Evolutionary conservation across 371 early-diverging fungal genomes (phyloP), one percentile per base, ranked within the genome.

Genomic region (Actinomortierella wolfii): DNA sequence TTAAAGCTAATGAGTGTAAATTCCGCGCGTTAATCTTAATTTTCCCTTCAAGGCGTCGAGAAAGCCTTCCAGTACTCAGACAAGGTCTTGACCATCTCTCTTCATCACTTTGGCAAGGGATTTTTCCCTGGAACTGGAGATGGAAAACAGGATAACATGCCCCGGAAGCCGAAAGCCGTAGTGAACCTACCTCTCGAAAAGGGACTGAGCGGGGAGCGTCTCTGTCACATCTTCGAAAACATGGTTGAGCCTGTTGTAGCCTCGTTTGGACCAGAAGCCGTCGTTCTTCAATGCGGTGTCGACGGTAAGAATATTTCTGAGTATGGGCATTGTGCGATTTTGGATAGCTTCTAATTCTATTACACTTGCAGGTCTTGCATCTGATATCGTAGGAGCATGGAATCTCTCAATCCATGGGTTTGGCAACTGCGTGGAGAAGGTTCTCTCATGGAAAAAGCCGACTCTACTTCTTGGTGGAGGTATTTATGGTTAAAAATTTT

Each of bases 281-380:
- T 97, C 44, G 95, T 97, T 3, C 64, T 96, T 44, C 97, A 97
- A 77, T 95, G 96, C 68, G 96, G 96, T 2, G 89, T 92, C 24
- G 97, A 97, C 68, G 90, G 89, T 60, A 64, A 53, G 81, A 75
- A 24, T 34, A 20, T 51, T 13, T 28, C n/a, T 20, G 15, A 11
- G 24, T 15, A 59, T 52, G n/a, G 28, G 0, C 39, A n/a, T 25
- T 46, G 1, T 21, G 42, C 13, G 20, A 11, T 15, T 9, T 24
- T 23, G 25, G 13, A 7, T 13, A 17, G 1, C 24, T 23, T 13
- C n/a, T 9, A 20, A n/a, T 13, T 26, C 20, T 15, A 26, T 23
- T 46, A 7, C 41, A n/a, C 47, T 23, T 20, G 2, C 56, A 79
- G 79, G 86, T n/a, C 71, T 97, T 25, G 90, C 89, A 0, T 86